These are phyloP conservation scores for Stylonectria norvegica DNA, from an alignment of 2,329 filamentous ascomycete species.

Conservation along the genomic window DNA sequence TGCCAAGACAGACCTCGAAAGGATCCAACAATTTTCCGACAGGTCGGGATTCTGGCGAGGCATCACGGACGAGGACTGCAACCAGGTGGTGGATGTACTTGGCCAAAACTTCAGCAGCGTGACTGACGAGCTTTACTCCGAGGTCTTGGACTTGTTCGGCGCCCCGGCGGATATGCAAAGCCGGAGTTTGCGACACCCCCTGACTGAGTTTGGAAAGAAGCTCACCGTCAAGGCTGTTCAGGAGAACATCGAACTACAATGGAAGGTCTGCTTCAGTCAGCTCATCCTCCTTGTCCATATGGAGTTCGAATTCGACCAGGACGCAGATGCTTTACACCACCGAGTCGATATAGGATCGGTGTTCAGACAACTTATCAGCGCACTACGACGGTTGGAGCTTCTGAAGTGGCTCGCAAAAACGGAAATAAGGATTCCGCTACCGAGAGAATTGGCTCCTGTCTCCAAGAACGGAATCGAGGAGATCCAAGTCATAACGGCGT, in stretches of 20 bases:
- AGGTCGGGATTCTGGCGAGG: constrained; percentile 73
- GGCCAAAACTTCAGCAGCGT: constrained; percentile 62
- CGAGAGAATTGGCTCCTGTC: constrained; percentile 32
- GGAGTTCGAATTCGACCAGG: constrained; percentile 74
- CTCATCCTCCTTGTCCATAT: constrained; percentile 82
- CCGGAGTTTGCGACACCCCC: constrained; percentile 46
- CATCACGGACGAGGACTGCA: constrained; percentile 77
- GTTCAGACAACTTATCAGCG: constrained; percentile 65
- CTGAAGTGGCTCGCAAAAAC: constrained; percentile 64
- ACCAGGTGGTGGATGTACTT: constrained; percentile 64
- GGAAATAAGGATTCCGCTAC: constrained; percentile 50
- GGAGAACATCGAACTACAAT: constrained; percentile 71
- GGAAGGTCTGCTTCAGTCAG: constrained; percentile 75
- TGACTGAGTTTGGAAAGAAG: constrained; percentile 74
- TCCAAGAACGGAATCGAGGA: constrained; percentile 45
- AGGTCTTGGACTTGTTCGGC: constrained; percentile 46
- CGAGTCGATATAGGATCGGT: constrained; percentile 65
- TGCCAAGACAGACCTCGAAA: constrained; percentile 65
- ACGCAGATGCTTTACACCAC: constrained; percentile 61
- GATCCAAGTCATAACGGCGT: constrained; percentile 50
- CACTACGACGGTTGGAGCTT: constrained; percentile 72
- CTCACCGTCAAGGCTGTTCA: constrained; percentile 73
- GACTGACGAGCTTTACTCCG: constrained; percentile 52
- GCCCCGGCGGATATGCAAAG: constrained; percentile 44
- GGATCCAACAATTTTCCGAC: constrained; percentile 75